Base-by-base conservation (phyloP, 345 rosid genomes). In the Melaleuca alternifolia region DNA sequence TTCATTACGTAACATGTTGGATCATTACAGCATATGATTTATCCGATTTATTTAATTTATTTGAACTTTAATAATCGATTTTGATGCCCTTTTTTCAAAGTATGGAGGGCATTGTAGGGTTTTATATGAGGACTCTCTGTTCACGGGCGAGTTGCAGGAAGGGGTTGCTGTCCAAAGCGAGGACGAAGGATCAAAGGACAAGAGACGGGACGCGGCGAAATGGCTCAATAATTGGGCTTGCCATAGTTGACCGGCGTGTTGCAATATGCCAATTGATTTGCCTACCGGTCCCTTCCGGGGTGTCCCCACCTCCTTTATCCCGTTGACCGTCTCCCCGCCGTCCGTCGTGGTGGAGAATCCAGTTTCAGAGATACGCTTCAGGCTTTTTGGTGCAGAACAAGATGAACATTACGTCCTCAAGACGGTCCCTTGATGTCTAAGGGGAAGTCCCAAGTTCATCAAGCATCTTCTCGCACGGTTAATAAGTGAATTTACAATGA, bases 381-480 rank as follows among this genome's bases (percentile, higher is more conserved):
- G 79, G 14, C 13, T 18, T 5, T 18, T 5, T 18, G 79, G 24
- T 18, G 46, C 23, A 41, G 12, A 37, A 71, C 24, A 21, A 71
- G 48, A 71, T 10, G 5, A 9, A 11, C 9, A 0, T 71, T 6
- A 18, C 7, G 5, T 71, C 2, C 0, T 1, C 0, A 18, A 33
- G 79, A 65, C 0, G 15, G 46, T 33, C 44, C 6, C 21, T 15
- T 7, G 23, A 0, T 5, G 77, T 16, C 44, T 4, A n/a, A 9
- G n/a, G 20, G 23, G 59, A 23, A 54, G n/a, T 54, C n/a, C 23
- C 77, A 30, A 18, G 2, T 65, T 33, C 46, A 2, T 33, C 23
- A 33, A 18, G 6, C 7, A 7, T 30, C 77, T 33, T 33, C 46
- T 65, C 14, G 10, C 6, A 3, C 21, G 0, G 21, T 61, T 28